Evolutionary conservation across 192 early-diverging fungal genomes (phyloP).

Genomic region (Rhizoclosmatium sp.): DNA sequence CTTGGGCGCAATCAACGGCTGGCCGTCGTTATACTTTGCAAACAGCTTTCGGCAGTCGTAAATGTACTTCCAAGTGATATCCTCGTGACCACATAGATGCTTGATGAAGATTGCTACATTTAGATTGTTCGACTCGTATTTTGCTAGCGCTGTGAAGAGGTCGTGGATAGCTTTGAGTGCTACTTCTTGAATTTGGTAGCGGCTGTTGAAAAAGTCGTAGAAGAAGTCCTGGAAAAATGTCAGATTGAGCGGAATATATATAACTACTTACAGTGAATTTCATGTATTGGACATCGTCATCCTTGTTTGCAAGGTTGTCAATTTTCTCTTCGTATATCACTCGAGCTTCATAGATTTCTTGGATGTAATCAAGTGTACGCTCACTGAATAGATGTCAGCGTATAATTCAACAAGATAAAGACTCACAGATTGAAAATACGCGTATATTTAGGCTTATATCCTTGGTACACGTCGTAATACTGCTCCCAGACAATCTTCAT

Average conservation of each 20-base stretch:
- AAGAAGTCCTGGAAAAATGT: too few relatives aligned
- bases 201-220: conserved; percentile 50
- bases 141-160: conserved; percentile 50
- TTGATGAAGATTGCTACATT: conserved; percentile 47
- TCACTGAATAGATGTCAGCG: too few relatives aligned
- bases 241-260: too few relatives aligned
- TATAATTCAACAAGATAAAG: too few relatives aligned
- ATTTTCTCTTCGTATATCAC: conserved; percentile 47
- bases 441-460: conserved; percentile 40
- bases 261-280: too few relatives aligned
- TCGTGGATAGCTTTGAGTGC: conserved; percentile 57
- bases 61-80: conserved; percentile 62
- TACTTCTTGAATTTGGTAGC: conserved; percentile 54
- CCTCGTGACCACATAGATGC: conserved; percentile 54
- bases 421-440: conserved; percentile 39
- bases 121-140: conserved; percentile 20
- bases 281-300: conserved; percentile 14
- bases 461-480: conserved; percentile 51
- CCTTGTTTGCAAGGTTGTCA: conserved; percentile 25
- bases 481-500: conserved; percentile 51
- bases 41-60: conserved; percentile 48
- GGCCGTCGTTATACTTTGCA: conserved; percentile 31
- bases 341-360: conserved; percentile 54
- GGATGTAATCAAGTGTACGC: conserved; percentile 48
- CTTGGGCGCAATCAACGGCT: conserved; percentile 34